Evolutionary conservation across 179 eudicot species (phyloP).

Genomic region (Drosera spatulata): DNA sequence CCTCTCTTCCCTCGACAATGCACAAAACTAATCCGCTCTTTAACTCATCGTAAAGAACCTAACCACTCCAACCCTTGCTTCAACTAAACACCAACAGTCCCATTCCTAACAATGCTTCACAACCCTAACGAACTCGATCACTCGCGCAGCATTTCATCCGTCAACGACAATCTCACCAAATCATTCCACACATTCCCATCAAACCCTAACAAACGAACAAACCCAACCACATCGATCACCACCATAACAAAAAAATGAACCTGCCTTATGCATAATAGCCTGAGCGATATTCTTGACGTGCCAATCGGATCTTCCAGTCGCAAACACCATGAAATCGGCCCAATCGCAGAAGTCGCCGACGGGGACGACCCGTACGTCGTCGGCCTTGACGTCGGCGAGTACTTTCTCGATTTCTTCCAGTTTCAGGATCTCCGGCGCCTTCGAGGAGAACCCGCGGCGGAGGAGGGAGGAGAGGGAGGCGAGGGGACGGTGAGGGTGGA

Average conservation of each 20-base stretch:
- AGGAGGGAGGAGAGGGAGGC: no score
- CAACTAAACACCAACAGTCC: no score
- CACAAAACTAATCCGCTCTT: no score
- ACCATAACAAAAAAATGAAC: slow-evolving; percentile 1
- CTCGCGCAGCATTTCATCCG: background rate
- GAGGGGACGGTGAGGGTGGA: no score
- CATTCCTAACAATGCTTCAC: no score
- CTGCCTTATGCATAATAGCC: slow-evolving; percentile 70
- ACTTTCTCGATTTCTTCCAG: slow-evolving; percentile 66
- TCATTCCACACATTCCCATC: background rate
- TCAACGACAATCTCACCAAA: background rate
- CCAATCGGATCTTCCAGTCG: slow-evolving; percentile 84
- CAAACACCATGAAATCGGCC: slow-evolving; percentile 80
- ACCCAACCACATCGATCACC: no score
- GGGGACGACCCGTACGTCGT: slow-evolving; percentile 53
- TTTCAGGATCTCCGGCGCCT: slow-evolving; percentile 33
- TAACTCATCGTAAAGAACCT: no score
- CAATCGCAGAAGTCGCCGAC: slow-evolving; percentile 41
- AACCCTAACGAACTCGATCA: no score
- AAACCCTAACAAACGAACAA: background rate
- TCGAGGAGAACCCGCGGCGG: no score
- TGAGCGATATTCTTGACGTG: slow-evolving; percentile 82
- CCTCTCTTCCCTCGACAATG: no score
- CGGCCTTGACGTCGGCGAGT: slow-evolving; percentile 70
- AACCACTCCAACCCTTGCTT: no score